Conservation (phyloP, 352 stramenopile genomes). For the Phytophthora fragariaefolia region DNA sequence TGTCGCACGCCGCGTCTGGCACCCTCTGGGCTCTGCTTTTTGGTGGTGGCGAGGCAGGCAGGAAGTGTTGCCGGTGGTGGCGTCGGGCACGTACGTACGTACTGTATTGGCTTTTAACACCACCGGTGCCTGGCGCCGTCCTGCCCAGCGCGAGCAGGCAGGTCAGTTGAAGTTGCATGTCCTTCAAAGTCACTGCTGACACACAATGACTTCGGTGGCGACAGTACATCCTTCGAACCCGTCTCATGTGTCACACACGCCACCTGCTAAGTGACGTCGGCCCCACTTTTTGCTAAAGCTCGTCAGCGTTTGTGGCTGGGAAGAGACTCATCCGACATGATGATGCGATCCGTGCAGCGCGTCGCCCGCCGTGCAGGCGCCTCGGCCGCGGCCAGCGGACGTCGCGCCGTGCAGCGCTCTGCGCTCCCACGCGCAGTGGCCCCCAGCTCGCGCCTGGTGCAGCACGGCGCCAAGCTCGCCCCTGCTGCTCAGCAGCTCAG, state of each 20-base stretch:
- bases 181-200: too few species aligned
- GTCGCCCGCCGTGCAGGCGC: conserved; percentile 42
- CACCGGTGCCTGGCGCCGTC: not conserved
- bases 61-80: conserved; percentile 11
- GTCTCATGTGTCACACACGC: conserved; percentile 18
- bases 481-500: conserved; percentile 47
- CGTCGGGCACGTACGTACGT: not conserved
- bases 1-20: conserved; percentile 17
- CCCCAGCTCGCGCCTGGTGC: conserved; percentile 20
- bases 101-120: not conserved
- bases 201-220: not conserved
- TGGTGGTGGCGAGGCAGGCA: conserved; percentile 6
- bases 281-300: conserved; percentile 19
- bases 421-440: conserved; percentile 6
- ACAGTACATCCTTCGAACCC: not conserved
- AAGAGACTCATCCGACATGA: conserved; percentile 30
- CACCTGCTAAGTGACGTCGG: conserved; percentile 4
- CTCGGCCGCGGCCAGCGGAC: conserved; percentile 20
- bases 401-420: conserved; percentile 22
- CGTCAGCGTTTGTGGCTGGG: conserved; percentile 34
- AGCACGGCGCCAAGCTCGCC: conserved; percentile 32
- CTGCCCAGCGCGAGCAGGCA: too few species aligned
- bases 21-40: conserved; percentile 15
- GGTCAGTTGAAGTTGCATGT: too few species aligned
- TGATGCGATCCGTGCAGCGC: conserved; percentile 63